Evolutionary conservation across 1,284 basidiomycete genomes (phyloP).

Genomic region (Blastosporella zonata): DNA sequence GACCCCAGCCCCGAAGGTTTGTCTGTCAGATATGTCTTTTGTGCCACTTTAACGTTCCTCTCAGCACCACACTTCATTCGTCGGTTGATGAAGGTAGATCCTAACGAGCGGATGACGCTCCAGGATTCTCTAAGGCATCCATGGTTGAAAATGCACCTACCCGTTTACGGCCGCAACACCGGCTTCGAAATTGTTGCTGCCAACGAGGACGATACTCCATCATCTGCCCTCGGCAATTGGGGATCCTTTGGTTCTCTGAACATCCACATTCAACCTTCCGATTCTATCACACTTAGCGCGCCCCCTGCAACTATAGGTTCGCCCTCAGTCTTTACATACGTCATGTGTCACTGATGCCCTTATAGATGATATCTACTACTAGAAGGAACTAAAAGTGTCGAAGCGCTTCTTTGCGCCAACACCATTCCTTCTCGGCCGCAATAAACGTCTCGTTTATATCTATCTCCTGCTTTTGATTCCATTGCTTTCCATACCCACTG

Average conservation of each 20-base stretch:
- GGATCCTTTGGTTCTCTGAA: constrained; percentile 29
- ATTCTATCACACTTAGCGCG: constrained; percentile 13
- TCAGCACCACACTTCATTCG: constrained; percentile 36
- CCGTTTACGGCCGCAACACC: constrained; percentile 22
- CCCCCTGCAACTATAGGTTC: constrained; percentile 21
- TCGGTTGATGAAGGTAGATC: constrained; percentile 32
- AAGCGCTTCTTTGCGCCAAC: too few relatives aligned
- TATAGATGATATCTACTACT: constrained; percentile 31
- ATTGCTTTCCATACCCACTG: not conserved
- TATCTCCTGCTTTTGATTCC: not conserved
- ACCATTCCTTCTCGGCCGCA: constrained; percentile 5
- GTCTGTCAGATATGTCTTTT: not conserved
- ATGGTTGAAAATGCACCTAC: constrained; percentile 39
- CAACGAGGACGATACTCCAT: constrained; percentile 28
- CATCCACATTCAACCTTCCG: constrained; percentile 20
- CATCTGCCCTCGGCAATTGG: constrained; percentile 18
- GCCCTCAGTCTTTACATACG: constrained; percentile 2
- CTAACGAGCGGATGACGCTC: constrained; percentile 32
- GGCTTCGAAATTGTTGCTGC: constrained; percentile 14
- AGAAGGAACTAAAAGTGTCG: constrained; percentile 13
- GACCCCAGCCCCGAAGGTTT: constrained; percentile 30
- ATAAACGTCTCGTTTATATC: constrained; percentile 1
- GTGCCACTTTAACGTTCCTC: constrained; percentile 3
- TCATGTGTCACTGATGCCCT: constrained; percentile 31
- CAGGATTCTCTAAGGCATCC: constrained; percentile 28